phyloP scores from a whole-genome alignment of 371 early-diverging fungal genomes.

The Mucor racemosus region DNA sequence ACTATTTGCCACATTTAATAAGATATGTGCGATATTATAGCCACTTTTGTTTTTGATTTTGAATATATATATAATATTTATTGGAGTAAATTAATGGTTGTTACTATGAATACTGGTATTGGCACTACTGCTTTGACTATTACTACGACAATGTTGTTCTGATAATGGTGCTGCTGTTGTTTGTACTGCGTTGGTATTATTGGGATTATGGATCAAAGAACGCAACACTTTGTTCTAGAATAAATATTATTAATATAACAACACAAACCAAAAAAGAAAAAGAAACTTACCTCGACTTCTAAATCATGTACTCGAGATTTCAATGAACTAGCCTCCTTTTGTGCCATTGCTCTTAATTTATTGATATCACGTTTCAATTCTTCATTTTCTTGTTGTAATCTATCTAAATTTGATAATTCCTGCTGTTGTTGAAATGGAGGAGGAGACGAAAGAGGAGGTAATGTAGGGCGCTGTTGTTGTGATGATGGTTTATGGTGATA shows the following conservation, averaged over 20 bases:
- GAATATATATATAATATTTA: not conserved
- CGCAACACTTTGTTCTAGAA: conserved; percentile 39
- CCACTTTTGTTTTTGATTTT: not conserved
- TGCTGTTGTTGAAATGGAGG: conserved; percentile 17
- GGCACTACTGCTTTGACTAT: not conserved
- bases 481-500: conserved; percentile 2
- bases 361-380: conserved; percentile 30
- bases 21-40: not conserved
- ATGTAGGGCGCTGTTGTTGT: conserved; percentile 7
- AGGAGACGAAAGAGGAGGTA: conserved; percentile 13
- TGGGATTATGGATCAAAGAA: conserved; percentile 31
- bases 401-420: conserved; percentile 8
- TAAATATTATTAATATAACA: not conserved
- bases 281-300: conserved; percentile 36
- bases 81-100: not conserved
- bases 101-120: not conserved
- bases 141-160: conserved; percentile 2
- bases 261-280: too few relatives aligned
- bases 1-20: not conserved
- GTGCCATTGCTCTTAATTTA: conserved; percentile 25
- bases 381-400: conserved; percentile 30
- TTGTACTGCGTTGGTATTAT: not conserved
- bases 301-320: conserved; percentile 38
- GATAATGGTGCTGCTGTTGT: not conserved
- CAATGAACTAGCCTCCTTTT: conserved; percentile 19